Evolutionary conservation across 2,329 filamentous ascomycete genomes (phyloP).

Genomic region (Boeremia lycopersici): DNA sequence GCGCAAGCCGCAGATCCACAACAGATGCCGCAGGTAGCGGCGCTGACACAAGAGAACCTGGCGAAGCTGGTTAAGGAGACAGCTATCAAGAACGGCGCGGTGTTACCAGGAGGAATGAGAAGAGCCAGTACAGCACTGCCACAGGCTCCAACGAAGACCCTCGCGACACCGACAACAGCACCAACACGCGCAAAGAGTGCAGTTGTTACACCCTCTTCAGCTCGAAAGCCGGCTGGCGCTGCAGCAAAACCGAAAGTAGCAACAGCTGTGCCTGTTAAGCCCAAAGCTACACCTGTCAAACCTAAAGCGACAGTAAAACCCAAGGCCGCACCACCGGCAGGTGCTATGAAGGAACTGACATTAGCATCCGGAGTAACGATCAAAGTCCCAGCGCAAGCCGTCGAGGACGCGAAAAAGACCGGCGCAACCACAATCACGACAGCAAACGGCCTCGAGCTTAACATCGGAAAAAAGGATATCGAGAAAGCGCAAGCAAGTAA

Average conservation of each 20-base stretch:
- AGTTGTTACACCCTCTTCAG: constrained; percentile 23
- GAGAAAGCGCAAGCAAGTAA: constrained; percentile 41
- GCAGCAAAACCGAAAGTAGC: constrained; percentile 13
- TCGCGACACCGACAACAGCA: constrained; percentile 23
- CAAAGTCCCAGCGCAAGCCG: constrained; percentile 39
- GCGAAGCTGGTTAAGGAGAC: constrained; percentile 48
- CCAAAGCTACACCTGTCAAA: constrained; percentile 14
- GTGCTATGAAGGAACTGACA: constrained; percentile 39
- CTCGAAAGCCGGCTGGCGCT: constrained; percentile 19
- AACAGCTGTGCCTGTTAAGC: constrained; percentile 17
- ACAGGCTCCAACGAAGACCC: constrained; percentile 30
- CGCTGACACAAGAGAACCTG: constrained; percentile 46
- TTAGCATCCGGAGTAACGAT: constrained; percentile 41
- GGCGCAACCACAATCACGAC: constrained; percentile 33
- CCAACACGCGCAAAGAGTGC: constrained; percentile 35
- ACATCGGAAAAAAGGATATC: constrained; percentile 40
- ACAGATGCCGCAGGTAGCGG: constrained; percentile 35
- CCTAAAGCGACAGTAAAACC: constrained; percentile 8
- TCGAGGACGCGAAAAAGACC: constrained; percentile 41
- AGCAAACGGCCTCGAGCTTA: constrained; percentile 38
- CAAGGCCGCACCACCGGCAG: constrained; percentile 22
- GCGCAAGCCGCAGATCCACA: constrained; percentile 36
- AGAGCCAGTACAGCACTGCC: constrained; percentile 38
- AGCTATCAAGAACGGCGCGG: constrained; percentile 44
- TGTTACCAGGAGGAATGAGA: constrained; percentile 39